phyloP scores from a whole-genome alignment of 352 stramenopile species.

The Phytophthora palmivora region DNA sequence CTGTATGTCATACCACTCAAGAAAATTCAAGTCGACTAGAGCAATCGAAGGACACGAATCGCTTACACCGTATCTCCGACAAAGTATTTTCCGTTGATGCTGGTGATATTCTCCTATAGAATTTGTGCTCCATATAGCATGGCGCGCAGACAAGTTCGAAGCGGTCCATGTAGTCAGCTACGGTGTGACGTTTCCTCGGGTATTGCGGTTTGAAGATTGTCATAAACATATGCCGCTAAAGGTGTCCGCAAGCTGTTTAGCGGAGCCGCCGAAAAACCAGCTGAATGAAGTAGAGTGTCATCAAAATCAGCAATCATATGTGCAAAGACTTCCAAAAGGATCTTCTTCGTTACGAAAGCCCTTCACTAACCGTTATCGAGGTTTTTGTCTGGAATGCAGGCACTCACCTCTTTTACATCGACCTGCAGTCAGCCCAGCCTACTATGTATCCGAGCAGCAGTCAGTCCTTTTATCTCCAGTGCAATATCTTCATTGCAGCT shows the following conservation, averaged over 20 bases:
- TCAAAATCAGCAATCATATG: no score
- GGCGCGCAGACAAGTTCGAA: no score
- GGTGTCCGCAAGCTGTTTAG: background rate
- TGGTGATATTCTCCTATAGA: background rate
- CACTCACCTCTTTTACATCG: no score
- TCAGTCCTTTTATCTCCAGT: no score
- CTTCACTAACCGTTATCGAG: no score
- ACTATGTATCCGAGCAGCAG: no score
- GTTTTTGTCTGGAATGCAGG: no score
- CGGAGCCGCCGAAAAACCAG: background rate
- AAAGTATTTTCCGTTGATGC: background rate
- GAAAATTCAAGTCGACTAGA: slow-evolving; percentile 14
- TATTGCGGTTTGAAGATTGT: background rate
- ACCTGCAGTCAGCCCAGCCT: no score
- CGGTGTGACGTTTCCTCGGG: background rate
- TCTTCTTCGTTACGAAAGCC: no score
- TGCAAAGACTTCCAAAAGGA: no score
- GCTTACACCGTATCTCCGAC: background rate
- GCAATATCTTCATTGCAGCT: no score
- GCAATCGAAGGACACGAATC: background rate
- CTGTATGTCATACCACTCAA: background rate
- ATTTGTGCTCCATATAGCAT: background rate
- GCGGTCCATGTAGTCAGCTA: background rate
- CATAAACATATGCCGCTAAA: background rate
- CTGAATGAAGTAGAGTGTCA: no score